Conservation (phyloP, 345 rosid genomes). For the Microcos paniculata region DNA sequence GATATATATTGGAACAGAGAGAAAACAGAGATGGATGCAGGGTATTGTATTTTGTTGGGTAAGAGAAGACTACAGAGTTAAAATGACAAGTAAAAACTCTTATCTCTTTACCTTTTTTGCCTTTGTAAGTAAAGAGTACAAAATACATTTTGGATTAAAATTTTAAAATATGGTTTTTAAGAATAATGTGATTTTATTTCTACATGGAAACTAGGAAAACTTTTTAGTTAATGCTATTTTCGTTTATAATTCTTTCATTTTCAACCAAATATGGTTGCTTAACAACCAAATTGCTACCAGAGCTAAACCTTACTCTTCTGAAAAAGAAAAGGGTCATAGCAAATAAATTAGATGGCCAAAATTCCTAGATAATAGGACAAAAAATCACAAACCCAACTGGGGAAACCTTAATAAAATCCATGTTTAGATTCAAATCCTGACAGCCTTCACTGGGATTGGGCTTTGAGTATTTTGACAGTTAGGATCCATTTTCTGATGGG, state of each 20-base stretch:
- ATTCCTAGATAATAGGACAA: too few species aligned
- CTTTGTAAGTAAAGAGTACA: neutral
- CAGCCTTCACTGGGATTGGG: neutral
- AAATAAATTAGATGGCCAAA: too few species aligned
- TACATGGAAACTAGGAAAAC: neutral
- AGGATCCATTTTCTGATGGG: neutral
- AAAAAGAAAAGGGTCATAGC: too few species aligned
- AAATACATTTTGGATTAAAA: neutral
- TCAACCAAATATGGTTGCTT: too few species aligned
- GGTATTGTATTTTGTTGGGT: neutral
- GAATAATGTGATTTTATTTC: neutral
- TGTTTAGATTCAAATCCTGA: neutral
- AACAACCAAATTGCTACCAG: too few species aligned
- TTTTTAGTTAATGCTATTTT: too few species aligned
- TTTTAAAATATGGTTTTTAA: too few species aligned
- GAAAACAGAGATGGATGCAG: neutral
- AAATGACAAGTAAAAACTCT: neutral
- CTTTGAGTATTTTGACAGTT: neutral
- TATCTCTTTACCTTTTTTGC: neutral
- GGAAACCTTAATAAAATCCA: too few species aligned
- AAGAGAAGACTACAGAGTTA: neutral
- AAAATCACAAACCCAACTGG: too few species aligned
- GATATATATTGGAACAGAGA: conserved; percentile 9
- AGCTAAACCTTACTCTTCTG: too few species aligned
- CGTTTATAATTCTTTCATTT: too few species aligned